A percentile compares a stretch with the other conserved stretches of the same genome.
Conservation (phyloP, 2,329 filamentous ascomycete species). For the Apiospora arundinis region DNA sequence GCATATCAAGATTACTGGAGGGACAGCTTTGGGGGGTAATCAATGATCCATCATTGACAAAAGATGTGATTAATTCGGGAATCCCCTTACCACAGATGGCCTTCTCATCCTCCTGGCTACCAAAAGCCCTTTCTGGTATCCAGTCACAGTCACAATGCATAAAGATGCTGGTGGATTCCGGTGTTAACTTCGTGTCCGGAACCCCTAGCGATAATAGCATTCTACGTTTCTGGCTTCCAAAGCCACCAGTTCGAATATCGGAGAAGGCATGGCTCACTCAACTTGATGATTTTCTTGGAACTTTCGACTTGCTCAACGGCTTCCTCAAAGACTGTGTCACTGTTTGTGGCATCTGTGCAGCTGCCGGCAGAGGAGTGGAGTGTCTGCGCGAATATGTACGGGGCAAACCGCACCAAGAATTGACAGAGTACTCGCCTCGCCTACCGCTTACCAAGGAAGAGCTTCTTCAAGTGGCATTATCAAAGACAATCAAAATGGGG, state of each 20-base stretch:
- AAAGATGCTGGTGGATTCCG: not conserved
- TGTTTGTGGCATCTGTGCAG: not conserved
- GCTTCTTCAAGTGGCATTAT: not conserved
- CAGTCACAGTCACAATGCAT: not conserved
- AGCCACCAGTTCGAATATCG: not conserved
- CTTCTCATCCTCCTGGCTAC: too few relatives aligned
- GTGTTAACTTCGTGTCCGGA: not conserved
- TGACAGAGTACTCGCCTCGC: too few relatives aligned
- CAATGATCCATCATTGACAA: not conserved
- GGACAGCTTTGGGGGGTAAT: not conserved
- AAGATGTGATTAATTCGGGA: not conserved
- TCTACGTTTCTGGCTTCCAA: not conserved
- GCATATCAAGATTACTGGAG: too few relatives aligned
- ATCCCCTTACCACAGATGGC: not conserved
- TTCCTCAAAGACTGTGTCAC: not conserved
- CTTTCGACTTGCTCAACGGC: too few relatives aligned
- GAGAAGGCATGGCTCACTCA: not conserved
- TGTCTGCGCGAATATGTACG: not conserved
- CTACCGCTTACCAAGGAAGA: not conserved
- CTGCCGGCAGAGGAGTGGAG: not conserved
- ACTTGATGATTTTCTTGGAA: not conserved
- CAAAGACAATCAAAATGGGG: not conserved
- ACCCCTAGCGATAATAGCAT: not conserved
- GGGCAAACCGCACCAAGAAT: not conserved
- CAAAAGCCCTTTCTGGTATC: too few relatives aligned